A percentile compares a stretch with the other conserved stretches of the same genome.
These are phyloP conservation scores for Salix udensis DNA, from an alignment of 345 rosid species.

Conservation along the genomic window DNA sequence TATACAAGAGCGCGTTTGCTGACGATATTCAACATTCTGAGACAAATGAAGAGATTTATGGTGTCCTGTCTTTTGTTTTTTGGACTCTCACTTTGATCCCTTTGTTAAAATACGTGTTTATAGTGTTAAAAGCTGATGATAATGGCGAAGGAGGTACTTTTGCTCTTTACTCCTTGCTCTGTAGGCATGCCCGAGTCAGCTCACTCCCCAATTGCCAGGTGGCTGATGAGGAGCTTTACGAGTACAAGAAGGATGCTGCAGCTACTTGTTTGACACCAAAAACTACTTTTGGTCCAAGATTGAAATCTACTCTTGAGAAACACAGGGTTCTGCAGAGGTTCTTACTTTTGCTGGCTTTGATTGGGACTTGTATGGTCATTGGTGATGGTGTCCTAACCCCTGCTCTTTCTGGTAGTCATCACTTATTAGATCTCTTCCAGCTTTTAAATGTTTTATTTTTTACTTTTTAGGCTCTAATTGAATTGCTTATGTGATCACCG, in stretches of 20 bases:
- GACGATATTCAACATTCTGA: slow-evolving; percentile 70
- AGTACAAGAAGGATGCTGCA: slow-evolving; percentile 53
- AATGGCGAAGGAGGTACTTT: slow-evolving; percentile 95
- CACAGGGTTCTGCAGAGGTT: slow-evolving; percentile 63
- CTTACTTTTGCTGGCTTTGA: slow-evolving; percentile 70
- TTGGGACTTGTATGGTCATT: slow-evolving; percentile 95
- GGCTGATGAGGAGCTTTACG: slow-evolving; percentile 67
- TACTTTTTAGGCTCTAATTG: slow-evolving; percentile 4
- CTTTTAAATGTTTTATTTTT: background rate
- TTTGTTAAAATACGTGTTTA: slow-evolving; percentile 70
- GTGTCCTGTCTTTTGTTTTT: slow-evolving; percentile 78
- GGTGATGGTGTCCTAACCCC: slow-evolving; percentile 93
- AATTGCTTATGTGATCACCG: slow-evolving; percentile 10
- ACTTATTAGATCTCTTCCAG: slow-evolving; percentile 5
- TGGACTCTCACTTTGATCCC: slow-evolving; percentile 94
- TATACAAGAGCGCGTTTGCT: slow-evolving; percentile 73
- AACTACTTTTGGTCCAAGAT: slow-evolving; percentile 41
- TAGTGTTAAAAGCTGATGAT: slow-evolving; percentile 83
- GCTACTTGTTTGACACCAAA: slow-evolving; percentile 28
- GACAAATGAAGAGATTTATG: slow-evolving; percentile 83
- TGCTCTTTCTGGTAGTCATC: slow-evolving; percentile 72
- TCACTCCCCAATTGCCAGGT: slow-evolving; percentile 72
- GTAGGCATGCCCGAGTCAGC: slow-evolving; percentile 86
- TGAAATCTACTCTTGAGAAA: slow-evolving; percentile 69
- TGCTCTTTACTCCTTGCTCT: slow-evolving; percentile 79